These are phyloP conservation scores for Globisporangium ultimum DNA, from an alignment of 352 stramenopile genomes.

Conservation along the genomic window DNA sequence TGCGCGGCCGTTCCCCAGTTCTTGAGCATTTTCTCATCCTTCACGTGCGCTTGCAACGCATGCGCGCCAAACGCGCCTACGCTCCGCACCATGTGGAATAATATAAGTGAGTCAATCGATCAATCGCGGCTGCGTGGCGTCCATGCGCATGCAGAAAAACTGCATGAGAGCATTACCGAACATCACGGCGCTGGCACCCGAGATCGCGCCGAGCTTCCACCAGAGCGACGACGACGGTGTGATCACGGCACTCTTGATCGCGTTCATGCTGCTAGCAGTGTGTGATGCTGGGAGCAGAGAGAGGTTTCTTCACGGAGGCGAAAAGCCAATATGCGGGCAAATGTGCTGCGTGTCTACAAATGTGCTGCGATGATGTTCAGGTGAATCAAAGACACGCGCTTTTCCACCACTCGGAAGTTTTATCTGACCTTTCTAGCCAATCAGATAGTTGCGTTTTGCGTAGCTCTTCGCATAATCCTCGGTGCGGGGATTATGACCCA, in stretches of 20 bases:
- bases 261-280: background rate
- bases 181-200: constrained; percentile 57
- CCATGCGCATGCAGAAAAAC: background rate
- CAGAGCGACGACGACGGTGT: constrained; percentile 60
- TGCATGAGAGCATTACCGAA: constrained; percentile 27
- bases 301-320: too few species aligned
- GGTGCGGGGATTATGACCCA: background rate
- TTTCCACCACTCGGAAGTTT: background rate
- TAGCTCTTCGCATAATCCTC: background rate
- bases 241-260: constrained; percentile 59
- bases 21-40: constrained; percentile 78
- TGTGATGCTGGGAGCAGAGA: too few species aligned
- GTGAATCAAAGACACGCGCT: constrained; percentile 1
- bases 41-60: constrained; percentile 57
- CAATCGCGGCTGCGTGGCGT: too few species aligned
- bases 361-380: too few species aligned
- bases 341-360: too few species aligned
- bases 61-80: constrained; percentile 80
- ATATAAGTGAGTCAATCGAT: too few species aligned
- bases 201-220: constrained; percentile 77
- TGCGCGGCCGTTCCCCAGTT: constrained; percentile 81
- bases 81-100: too few species aligned
- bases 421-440: background rate
- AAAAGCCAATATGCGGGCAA: background rate
- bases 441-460: background rate